Conservation (phyloP, 2,329 filamentous ascomycete genomes). For the Aspergillus sp. region DNA sequence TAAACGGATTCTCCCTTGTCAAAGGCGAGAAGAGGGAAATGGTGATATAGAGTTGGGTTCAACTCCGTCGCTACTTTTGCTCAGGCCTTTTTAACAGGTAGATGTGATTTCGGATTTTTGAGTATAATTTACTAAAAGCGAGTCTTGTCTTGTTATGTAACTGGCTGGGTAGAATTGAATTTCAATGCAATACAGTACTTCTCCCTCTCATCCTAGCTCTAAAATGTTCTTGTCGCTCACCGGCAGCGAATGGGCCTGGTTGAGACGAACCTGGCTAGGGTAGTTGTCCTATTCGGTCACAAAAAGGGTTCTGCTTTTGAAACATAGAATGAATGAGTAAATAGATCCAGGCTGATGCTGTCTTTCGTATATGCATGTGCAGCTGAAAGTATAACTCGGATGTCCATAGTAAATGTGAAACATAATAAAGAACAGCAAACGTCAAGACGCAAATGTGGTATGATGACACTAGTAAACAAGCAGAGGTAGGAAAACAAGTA, state of each 20-base stretch:
- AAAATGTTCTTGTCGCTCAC: neutral
- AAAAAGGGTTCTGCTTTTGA: no score
- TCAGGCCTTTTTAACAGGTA: neutral
- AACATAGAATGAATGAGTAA: no score
- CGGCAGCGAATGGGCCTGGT: no score
- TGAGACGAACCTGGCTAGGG: no score
- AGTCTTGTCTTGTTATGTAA: neutral
- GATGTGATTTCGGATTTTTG: neutral
- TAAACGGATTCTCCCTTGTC: neutral
- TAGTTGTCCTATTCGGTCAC: no score
- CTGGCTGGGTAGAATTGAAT: neutral
- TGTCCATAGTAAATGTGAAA: neutral
- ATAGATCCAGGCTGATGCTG: neutral
- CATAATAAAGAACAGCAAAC: slow-evolving; percentile 1
- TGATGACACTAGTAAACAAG: neutral
- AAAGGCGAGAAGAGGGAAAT: neutral
- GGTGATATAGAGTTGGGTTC: neutral
- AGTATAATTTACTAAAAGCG: neutral
- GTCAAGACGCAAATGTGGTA: slow-evolving; percentile 4
- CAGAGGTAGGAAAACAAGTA: neutral
- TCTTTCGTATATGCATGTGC: neutral
- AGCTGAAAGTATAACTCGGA: neutral
- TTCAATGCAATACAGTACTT: neutral
- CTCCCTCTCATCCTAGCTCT: neutral
- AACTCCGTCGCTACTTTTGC: neutral